A percentile compares a stretch with the other conserved stretches of the same genome.
phyloP scores from a whole-genome alignment of 2,329 filamentous ascomycete species.

The Verruconis gallopava region DNA sequence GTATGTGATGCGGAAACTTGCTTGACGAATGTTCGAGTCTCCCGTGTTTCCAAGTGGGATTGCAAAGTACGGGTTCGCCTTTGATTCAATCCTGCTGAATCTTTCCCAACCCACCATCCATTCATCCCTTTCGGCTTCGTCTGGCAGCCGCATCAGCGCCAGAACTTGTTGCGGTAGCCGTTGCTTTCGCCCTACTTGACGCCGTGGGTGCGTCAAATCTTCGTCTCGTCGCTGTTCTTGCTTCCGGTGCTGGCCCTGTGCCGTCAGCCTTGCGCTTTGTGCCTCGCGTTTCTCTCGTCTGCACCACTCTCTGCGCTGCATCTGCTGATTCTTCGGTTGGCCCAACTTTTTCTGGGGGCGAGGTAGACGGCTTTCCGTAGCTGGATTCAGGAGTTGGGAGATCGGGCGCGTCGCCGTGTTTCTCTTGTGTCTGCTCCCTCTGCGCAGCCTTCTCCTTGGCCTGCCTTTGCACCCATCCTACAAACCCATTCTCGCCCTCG shows the following conservation, averaged over 20 bases:
- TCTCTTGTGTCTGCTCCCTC: not conserved
- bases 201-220: slow-evolving; percentile 2
- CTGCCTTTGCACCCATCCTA: not conserved
- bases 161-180: not conserved
- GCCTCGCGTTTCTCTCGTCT: not conserved
- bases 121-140: too few relatives aligned
- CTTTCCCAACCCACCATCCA: too few relatives aligned
- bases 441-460: not conserved
- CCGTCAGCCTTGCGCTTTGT: slow-evolving; percentile 6
- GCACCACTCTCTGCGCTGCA: not conserved
- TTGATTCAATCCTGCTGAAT: too few relatives aligned
- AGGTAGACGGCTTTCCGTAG: not conserved
- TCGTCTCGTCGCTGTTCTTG: not conserved
- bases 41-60: too few relatives aligned
- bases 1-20: too few relatives aligned
- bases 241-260: not conserved
- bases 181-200: slow-evolving; percentile 2
- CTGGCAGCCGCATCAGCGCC: too few relatives aligned
- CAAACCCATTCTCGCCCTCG: not conserved
- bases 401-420: too few relatives aligned
- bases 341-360: slow-evolving; percentile 2
- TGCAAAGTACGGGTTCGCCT: too few relatives aligned
- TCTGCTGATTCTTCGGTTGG: not conserved
- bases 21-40: too few relatives aligned
- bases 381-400: not conserved